A percentile compares a stretch with the other conserved stretches of the same genome.
These are phyloP conservation scores for Penicillium sp. DNA, from an alignment of 2,329 filamentous ascomycete species.

Conservation along the genomic window DNA sequence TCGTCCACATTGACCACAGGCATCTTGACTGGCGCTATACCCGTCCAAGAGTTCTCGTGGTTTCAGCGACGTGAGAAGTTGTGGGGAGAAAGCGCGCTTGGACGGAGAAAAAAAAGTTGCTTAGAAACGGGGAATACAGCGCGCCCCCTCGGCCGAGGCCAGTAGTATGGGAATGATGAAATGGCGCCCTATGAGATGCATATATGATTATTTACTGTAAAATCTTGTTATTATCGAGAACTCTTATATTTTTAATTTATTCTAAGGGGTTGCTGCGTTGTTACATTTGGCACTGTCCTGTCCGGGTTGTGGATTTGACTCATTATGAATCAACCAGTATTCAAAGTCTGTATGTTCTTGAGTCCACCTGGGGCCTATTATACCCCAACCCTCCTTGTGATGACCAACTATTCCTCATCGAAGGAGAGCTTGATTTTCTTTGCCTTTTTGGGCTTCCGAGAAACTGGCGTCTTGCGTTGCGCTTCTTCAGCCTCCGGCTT, in stretches of 20 bases:
- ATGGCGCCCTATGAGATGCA: no score
- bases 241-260: not conserved
- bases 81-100: constrained; percentile 13
- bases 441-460: constrained; percentile 41
- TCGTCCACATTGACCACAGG: constrained; percentile 88
- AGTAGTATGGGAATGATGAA: no score
- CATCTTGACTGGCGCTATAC: constrained; percentile 57
- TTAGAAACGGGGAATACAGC: constrained; percentile 18
- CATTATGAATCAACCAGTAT: constrained; percentile 6
- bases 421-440: constrained; percentile 50
- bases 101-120: constrained; percentile 23
- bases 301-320: no score
- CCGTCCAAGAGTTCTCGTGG: constrained; percentile 12
- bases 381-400: not conserved
- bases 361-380: not conserved
- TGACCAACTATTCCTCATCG: constrained; percentile 37
- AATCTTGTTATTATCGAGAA: no score
- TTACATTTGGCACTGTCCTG: no score
- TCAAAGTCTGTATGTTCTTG: not conserved
- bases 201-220: no score
- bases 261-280: no score
- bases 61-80: constrained; percentile 12
- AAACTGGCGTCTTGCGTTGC: constrained; percentile 21
- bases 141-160: not conserved
- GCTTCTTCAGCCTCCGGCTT: constrained; percentile 22